Base-by-base conservation (phyloP, 345 rosid genomes). In the Barbarea vulgaris region DNA sequence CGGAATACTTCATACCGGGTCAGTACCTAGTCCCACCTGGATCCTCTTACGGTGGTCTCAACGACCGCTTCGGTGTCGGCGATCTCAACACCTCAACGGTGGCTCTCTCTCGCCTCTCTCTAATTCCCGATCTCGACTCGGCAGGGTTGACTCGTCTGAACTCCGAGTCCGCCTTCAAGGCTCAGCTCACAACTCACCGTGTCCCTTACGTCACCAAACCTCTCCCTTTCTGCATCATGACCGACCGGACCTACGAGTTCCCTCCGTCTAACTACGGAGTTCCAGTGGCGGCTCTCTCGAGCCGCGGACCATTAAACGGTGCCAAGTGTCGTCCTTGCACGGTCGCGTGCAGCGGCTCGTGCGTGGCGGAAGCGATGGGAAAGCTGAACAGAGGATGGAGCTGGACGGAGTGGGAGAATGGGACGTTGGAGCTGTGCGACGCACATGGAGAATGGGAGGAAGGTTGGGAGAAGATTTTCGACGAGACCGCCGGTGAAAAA, bases 281-380 rank as follows among this genome's bases (percentile, higher is more conserved):
- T n/a, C 99, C 97, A 0, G 97, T 95, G 58, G 90, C 91, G 2
- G 83, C 97, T 0, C 10, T 85, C 64, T 86, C 93, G 18, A 95
- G 99, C 54, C 79, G 42, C 0, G 96, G 96, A 2, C 97, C 96
- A n/a, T 69, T 95, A 54, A 95, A 92, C n/a, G 99, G 99, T 21
- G 93, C 97, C 22, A 92, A 95, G 56, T 95, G 99, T 77, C 81
- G 99, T 80, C 99, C 97, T 3, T 95, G 97, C 64, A 81, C 50
- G 63, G 78, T 87, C 2, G 84, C 75, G 1, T 94, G 97, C 42
- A 47, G 47, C 56, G 91, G 90, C 1, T 41, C 69, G 14, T 94
- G 97, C 70, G 93, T 86, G 62, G 89, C 36, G 13, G 68, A 54
- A 3, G 76, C 74, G 3, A 95, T 95, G 99, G 17, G n/a, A 12